These are phyloP conservation scores for Microsporum ferrugineum DNA, from an alignment of 2,329 filamentous ascomycete genomes.

Conservation along the genomic window DNA sequence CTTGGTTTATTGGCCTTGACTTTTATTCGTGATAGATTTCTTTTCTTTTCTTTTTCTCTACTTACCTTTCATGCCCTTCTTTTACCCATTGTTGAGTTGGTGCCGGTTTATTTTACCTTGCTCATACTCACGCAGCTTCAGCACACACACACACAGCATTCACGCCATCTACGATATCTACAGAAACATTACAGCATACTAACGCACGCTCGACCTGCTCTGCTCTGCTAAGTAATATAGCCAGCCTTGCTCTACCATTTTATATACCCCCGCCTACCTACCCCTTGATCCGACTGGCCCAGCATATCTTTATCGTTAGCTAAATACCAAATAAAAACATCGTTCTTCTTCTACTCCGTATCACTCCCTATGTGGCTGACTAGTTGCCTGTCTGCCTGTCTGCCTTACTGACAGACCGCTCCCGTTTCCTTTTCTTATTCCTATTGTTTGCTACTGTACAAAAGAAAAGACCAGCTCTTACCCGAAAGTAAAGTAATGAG, in stretches of 20 bases:
- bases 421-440: background rate
- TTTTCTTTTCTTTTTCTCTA: background rate
- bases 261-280: background rate
- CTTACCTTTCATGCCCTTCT: background rate
- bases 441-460: background rate
- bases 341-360: background rate
- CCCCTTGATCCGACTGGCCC: background rate
- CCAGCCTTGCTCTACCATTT: background rate
- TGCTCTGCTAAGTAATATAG: background rate
- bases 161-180: slow-evolving; percentile 1
- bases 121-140: background rate
- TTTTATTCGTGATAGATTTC: background rate
- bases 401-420: background rate
- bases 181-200: background rate
- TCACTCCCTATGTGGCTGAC: background rate
- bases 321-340: background rate
- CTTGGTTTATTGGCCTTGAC: background rate
- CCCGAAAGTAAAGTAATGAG: background rate
- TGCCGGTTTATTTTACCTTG: background rate
- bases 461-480: background rate
- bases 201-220: background rate
- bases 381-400: background rate
- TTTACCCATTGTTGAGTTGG: background rate
- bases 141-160: background rate
- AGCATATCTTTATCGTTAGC: background rate